Conservation (phyloP, 73 alveolate genomes). For the Paramecium octaurelia region DNA sequence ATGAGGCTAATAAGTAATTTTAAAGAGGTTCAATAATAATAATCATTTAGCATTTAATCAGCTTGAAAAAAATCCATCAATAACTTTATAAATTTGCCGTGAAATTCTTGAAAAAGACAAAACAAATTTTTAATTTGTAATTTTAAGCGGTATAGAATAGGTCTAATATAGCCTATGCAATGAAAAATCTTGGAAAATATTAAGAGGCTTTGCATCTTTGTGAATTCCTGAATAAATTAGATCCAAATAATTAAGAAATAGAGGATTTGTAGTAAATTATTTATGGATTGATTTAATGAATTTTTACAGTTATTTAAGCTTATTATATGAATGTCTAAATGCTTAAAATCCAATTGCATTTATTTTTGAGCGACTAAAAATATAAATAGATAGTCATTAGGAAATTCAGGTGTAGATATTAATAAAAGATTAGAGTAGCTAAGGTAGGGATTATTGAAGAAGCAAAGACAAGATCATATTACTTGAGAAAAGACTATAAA, state of each 20-base stretch:
- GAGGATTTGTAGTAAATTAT: not conserved
- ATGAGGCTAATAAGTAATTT: not conserved
- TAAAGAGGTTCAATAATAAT: not conserved
- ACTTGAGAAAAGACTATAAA: not conserved
- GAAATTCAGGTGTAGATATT: not conserved
- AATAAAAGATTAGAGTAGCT: not conserved
- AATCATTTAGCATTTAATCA: not conserved
- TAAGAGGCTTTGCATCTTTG: not conserved
- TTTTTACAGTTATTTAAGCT: not conserved
- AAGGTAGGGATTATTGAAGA: not conserved
- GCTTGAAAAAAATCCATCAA: not conserved
- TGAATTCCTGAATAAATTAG: not conserved
- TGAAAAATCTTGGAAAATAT: not conserved
- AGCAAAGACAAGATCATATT: not conserved
- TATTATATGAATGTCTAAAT: not conserved
- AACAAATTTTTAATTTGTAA: not conserved
- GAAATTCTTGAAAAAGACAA: not conserved
- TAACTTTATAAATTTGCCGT: not conserved
- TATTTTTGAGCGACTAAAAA: not conserved
- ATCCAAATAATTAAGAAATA: not conserved
- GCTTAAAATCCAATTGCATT: not conserved
- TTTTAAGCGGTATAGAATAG: not conserved
- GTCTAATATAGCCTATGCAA: not conserved
- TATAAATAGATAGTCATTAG: too few relatives aligned
- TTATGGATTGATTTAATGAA: not conserved